Evolutionary conservation across 208 protist species (phyloP).

Genomic region (Tetramitus jugosus): DNA sequence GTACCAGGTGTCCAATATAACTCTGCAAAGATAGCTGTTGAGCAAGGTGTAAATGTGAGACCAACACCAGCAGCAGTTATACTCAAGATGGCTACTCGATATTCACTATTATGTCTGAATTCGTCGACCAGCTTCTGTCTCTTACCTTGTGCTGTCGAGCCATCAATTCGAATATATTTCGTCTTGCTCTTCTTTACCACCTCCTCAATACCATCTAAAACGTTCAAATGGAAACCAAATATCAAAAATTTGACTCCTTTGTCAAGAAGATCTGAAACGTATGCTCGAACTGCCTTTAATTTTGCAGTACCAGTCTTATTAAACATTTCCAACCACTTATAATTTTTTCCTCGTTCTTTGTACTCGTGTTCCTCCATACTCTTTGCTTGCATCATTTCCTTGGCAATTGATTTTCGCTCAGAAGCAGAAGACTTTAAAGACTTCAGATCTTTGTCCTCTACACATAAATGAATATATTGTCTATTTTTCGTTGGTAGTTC

Average conservation of each 20-base stretch:
- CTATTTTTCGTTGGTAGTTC: neutral
- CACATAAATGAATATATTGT: neutral
- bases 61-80: constrained; percentile 88
- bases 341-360: neutral
- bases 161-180: constrained; percentile 18
- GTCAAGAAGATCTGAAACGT: neutral
- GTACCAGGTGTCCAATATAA: constrained; percentile 91
- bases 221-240: neutral
- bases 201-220: constrained; percentile 6
- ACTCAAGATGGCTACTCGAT: constrained; percentile 71
- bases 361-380: neutral
- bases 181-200: neutral
- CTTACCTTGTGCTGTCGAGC: constrained; percentile 47
- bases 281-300: neutral
- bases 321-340: neutral
- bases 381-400: neutral
- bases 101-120: constrained; percentile 59
- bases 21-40: constrained; percentile 89
- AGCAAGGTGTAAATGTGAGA: constrained; percentile 82
- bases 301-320: neutral
- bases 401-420: neutral
- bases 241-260: constrained; percentile 5
- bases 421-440: neutral
- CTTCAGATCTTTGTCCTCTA: neutral
- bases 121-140: constrained; percentile 60